Evolutionary conservation across 129 eudicot genomes (phyloP), one percentile per base, ranked within the genome.

Genomic region (Silybum marianum): DNA sequence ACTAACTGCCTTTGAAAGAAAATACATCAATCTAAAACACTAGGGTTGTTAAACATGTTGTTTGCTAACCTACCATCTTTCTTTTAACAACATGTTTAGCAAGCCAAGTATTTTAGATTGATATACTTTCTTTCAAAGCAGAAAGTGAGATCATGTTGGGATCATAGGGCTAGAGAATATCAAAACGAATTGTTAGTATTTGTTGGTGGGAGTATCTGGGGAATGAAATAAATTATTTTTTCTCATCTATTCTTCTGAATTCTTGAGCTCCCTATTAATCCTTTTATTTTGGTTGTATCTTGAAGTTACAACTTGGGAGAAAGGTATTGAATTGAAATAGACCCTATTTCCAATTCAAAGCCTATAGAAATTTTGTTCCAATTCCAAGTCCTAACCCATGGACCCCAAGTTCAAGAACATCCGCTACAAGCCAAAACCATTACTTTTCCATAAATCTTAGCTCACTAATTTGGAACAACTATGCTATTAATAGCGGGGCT

Each of bases 41-140:
- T 60, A 38, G 73, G 40, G 72, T 16, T 36, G 58, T 46, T 76
- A 76, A 76, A 76, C 70, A 36, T 66, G 58, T 22, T 66, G 63
- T 9, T 44, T 48, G 28, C 74, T 26, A n/a, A 10, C 14, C 63
- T 66, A 14, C 40, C 0, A 66, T 78, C 28, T 30, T 24, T 7
- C 46, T 32, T 32, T 32, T 32, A 32, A 32, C 36, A 32, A 32
- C 36, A 32, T 38, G 70, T 77, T 77, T 77, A 77, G 30, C 58
- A 63, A 16, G 60, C 73, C 81, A 65, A 63, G 73, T 39, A 40
- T 77, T 8, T 51, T 51, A 51, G 22, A 51, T 51, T 51, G 21
- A 16, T 51, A 16, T 51, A 51, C 63, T 4, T 4, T 51, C 22
- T 51, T 16, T 18, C 63, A 16, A 18, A 51, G 19, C 7, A 48